Percentiles rank a stretch among this genome's conserved stretches.
phyloP scores from a whole-genome alignment of 306 rosid genomes.

The Spatholobus suberectus region DNA sequence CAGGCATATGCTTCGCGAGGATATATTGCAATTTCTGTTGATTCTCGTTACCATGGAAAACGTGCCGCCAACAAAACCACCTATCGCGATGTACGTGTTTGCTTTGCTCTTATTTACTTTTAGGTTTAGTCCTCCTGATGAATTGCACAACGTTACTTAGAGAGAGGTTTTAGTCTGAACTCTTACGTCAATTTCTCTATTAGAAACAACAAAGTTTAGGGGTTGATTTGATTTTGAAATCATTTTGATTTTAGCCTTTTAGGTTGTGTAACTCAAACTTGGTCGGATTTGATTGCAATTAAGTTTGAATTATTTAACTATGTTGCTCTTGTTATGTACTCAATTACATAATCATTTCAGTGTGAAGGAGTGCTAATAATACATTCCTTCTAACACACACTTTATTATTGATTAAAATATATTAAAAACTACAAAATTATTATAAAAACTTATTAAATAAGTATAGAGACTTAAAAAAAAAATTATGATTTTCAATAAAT shows the following conservation, averaged over 20 bases:
- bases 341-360: neutral
- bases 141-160: too few relatives aligned
- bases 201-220: neutral
- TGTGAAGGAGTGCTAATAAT: too few relatives aligned
- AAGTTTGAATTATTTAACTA: neutral
- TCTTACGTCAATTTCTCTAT: neutral
- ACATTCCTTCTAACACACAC: too few relatives aligned
- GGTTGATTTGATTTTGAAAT: constrained; percentile 7
- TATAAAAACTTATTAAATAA: too few relatives aligned
- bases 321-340: neutral
- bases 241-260: neutral
- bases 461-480: too few relatives aligned
- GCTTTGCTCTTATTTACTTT: constrained; percentile 15
- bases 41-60: constrained; percentile 98
- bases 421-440: too few relatives aligned
- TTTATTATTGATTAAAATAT: too few relatives aligned
- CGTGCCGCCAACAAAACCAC: constrained; percentile 71
- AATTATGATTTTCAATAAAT: too few relatives aligned
- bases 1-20: constrained; percentile 96
- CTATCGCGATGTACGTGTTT: constrained; percentile 64
- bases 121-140: too few relatives aligned
- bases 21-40: constrained; percentile 74
- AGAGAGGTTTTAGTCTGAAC: neutral
- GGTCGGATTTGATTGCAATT: neutral
- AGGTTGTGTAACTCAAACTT: neutral